Percentiles rank a stretch among this genome's conserved stretches.
Conservation (phyloP, 2,329 filamentous ascomycete species). For the Cladosporium sp. region DNA sequence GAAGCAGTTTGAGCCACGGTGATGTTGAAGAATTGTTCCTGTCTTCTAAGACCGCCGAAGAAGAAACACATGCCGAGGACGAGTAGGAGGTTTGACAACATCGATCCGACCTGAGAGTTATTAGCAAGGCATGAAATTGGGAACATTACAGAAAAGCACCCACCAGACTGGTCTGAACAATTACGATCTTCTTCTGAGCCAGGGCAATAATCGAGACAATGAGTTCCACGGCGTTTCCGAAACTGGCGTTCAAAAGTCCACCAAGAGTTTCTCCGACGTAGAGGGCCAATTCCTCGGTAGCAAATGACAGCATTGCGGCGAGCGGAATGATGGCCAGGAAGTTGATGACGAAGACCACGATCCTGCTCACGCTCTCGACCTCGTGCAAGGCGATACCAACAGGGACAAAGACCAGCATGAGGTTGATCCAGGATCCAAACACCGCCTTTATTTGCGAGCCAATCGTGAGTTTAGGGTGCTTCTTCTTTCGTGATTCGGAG, state of each 20-base stretch:
- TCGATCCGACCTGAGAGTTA: conserved; percentile 67
- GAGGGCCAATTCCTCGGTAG: conserved; percentile 86
- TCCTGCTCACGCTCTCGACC: conserved; percentile 61
- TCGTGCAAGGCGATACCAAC: conserved; percentile 70
- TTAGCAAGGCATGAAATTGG: background rate
- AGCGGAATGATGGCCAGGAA: conserved; percentile 92
- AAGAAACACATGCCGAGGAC: conserved; percentile 94
- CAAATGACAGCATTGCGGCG: conserved; percentile 81
- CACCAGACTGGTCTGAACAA: conserved; percentile 82
- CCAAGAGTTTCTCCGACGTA: conserved; percentile 79
- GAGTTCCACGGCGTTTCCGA: conserved; percentile 62
- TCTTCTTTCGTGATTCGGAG: conserved; percentile 31
- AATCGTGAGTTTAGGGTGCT: conserved; percentile 34
- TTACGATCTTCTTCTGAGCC: conserved; percentile 70
- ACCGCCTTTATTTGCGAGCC: conserved; percentile 68
- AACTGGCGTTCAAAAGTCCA: conserved; percentile 85
- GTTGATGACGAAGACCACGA: conserved; percentile 77
- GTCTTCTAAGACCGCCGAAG: conserved; percentile 74
- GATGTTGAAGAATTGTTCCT: conserved; percentile 87
- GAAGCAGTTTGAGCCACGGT: conserved; percentile 89
- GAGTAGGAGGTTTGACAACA: conserved; percentile 85
- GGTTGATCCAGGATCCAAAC: conserved; percentile 83
- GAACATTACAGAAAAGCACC: background rate
- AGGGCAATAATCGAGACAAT: conserved; percentile 80
- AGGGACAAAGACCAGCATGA: conserved; percentile 76